Evolutionary conservation across 1,284 basidiomycete species (phyloP).

Genomic region (Mycosarcoma mackinlayi): DNA sequence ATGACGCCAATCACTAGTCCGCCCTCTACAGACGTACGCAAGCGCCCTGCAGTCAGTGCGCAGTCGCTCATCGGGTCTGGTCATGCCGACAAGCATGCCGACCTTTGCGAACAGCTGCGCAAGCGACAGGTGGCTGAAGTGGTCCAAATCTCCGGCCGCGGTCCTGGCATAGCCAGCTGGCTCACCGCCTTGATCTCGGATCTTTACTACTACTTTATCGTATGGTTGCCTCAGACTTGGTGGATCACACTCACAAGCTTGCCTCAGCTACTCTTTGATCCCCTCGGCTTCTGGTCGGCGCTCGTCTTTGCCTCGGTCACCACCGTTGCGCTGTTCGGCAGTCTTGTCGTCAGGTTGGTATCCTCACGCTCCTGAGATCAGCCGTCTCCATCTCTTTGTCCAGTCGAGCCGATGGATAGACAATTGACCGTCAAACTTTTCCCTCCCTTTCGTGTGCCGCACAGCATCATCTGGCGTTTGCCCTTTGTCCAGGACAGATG

Average conservation of each 20-base stretch:
- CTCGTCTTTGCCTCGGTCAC: slow-evolving; percentile 23
- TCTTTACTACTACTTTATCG: slow-evolving; percentile 24
- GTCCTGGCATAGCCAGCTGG: slow-evolving; percentile 28
- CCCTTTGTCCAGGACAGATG: slow-evolving; percentile 25
- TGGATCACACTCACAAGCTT: slow-evolving; percentile 34
- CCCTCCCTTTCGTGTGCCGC: too few relatives aligned
- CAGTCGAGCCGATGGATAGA: background rate
- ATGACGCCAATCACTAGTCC: slow-evolving; percentile 8
- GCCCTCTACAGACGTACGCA: slow-evolving; percentile 23
- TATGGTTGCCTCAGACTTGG: slow-evolving; percentile 38
- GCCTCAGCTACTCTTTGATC: slow-evolving; percentile 32
- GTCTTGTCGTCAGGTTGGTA: slow-evolving; percentile 28
- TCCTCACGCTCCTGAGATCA: background rate
- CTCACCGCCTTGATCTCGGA: slow-evolving; percentile 15
- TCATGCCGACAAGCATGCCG: slow-evolving; percentile 23
- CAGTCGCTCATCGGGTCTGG: slow-evolving; percentile 17
- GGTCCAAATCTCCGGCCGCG: slow-evolving; percentile 14
- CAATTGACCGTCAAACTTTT: background rate
- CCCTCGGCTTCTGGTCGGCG: slow-evolving; percentile 16
- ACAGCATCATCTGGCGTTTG: slow-evolving; percentile 36
- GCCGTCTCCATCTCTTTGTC: background rate
- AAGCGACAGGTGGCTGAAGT: slow-evolving; percentile 28
- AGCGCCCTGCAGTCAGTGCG: slow-evolving; percentile 13
- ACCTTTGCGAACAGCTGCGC: slow-evolving; percentile 27
- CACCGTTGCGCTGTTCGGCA: slow-evolving; percentile 22